phyloP scores from a whole-genome alignment of 345 rosid species.

The Ricinus communis region DNA sequence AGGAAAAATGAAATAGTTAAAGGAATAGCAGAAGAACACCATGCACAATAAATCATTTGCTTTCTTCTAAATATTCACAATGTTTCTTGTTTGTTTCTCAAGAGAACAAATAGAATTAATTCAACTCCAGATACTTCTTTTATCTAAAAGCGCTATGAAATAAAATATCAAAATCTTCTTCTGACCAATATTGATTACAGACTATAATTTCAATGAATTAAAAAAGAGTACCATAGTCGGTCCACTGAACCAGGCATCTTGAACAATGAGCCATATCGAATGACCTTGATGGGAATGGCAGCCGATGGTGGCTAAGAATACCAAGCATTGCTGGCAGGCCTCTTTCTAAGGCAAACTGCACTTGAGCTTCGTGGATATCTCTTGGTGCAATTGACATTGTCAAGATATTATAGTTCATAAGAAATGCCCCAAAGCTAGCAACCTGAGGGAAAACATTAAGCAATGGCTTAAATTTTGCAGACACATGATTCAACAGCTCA shows the following conservation, averaged over 20 bases:
- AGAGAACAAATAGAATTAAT: no score
- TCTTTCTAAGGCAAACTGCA: conserved; percentile 70
- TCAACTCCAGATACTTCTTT: no score
- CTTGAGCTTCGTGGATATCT: conserved; percentile 76
- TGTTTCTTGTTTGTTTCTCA: not conserved
- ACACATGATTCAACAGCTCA: not conserved
- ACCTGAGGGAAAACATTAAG: conserved; percentile 42
- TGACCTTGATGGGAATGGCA: conserved; percentile 65
- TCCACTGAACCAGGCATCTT: conserved; percentile 70
- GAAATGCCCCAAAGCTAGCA: conserved; percentile 70
- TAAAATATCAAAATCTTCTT: no score
- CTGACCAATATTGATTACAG: not conserved
- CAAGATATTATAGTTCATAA: conserved; percentile 51
- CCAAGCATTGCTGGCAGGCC: conserved; percentile 76
- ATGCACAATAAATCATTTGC: not conserved
- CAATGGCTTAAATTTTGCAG: not conserved
- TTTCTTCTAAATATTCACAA: not conserved
- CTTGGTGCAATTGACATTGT: conserved; percentile 80
- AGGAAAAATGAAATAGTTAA: not conserved
- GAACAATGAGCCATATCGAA: conserved; percentile 80
- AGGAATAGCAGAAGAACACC: not conserved
- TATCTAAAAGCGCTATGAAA: no score
- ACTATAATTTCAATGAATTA: not conserved
- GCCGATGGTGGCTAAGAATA: conserved; percentile 49
- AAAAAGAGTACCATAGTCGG: conserved; percentile 46